Evolutionary conservation across 192 early-diverging fungal species (phyloP).

Genomic region (Rhizophlyctis rosea): DNA sequence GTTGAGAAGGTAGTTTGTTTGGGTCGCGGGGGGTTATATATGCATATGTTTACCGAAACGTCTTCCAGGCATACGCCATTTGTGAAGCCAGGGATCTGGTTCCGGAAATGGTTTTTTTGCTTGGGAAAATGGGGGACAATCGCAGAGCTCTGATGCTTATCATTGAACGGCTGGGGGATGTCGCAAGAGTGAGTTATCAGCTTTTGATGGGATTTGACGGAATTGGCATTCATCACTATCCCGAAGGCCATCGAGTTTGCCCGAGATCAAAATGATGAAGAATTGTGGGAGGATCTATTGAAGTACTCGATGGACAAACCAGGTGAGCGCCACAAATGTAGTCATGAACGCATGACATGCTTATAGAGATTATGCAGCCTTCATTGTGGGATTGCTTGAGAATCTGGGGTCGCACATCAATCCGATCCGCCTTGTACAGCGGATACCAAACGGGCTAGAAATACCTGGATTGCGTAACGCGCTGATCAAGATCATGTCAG

Average conservation of each 20-base stretch:
- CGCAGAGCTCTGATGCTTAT: conserved; percentile 90
- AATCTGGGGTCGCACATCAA: conserved; percentile 85
- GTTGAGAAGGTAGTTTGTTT: conserved; percentile 60
- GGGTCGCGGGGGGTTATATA: no score
- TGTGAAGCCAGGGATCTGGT: conserved; percentile 87
- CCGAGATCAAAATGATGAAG: conserved; percentile 93
- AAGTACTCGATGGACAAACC: conserved; percentile 95
- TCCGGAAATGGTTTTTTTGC: conserved; percentile 95
- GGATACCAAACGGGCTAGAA: conserved; percentile 73
- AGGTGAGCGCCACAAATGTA: conserved; percentile 55
- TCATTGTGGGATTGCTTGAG: conserved; percentile 89
- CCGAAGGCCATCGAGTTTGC: conserved; percentile 93
- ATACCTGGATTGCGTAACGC: conserved; percentile 81
- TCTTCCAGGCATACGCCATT: conserved; percentile 63
- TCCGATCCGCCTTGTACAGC: conserved; percentile 73
- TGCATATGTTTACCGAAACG: no score
- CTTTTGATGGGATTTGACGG: background rate
- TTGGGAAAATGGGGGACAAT: conserved; percentile 97
- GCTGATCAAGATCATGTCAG: conserved; percentile 85
- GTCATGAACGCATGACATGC: no score
- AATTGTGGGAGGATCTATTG: conserved; percentile 93
- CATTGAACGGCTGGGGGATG: conserved; percentile 84
- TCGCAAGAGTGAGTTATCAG: conserved; percentile 61
- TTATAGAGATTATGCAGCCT: conserved; percentile 65
- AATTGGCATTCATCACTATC: background rate